Evolutionary conservation across 1,284 basidiomycete genomes (phyloP), one percentile per base, ranked within the genome.

Genomic region (Laetiporus sulphureus): DNA sequence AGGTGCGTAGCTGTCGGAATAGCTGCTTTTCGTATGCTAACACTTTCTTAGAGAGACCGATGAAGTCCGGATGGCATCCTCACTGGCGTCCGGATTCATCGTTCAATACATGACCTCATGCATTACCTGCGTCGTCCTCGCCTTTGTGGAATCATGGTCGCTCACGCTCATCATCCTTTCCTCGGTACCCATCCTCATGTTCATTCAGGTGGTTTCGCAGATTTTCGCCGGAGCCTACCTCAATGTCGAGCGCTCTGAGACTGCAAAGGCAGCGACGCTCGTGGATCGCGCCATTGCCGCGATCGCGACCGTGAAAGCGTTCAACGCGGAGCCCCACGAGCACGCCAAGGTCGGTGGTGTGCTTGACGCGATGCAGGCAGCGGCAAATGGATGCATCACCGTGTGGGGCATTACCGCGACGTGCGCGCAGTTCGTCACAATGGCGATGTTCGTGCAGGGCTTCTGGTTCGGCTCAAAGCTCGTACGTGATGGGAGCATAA

Each of bases 391-490:
- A 21, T 73, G 87, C 49, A 77, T 82, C 40, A 59, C 71, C 15
- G 72, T 93, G 13, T 97, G 91, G 90, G 89, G 83, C 4, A 31
- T 82, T 29, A 81, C 83, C 6, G 68, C 75, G 3, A 86, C 80
- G 20, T 47, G 82, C 4, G 76, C 75, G 8, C 88, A 93, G 56
- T 87, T 91, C 59, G 69, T 88, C 37, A 77, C 85, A 49, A 84
- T 95, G 70, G 75, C 79, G 25, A 97, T 96, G 79, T 98, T 98
- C 65, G 91, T 98, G 8, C 87, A 93, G 56, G 93, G 89, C 1
- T 98, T 98, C 65, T 97, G 93, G 90, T 98, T 87, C 60, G 96
- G 95, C 11, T 77, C 86, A 2, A 83, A 87, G 57, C 75, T 97
- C 40, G 91, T 99, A 11, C 68, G 79, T 19, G 72, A 81, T 15